These are phyloP conservation scores for Phlyctochytrium arcticum DNA, from an alignment of 192 early-diverging fungal species.

Conservation along the genomic window DNA sequence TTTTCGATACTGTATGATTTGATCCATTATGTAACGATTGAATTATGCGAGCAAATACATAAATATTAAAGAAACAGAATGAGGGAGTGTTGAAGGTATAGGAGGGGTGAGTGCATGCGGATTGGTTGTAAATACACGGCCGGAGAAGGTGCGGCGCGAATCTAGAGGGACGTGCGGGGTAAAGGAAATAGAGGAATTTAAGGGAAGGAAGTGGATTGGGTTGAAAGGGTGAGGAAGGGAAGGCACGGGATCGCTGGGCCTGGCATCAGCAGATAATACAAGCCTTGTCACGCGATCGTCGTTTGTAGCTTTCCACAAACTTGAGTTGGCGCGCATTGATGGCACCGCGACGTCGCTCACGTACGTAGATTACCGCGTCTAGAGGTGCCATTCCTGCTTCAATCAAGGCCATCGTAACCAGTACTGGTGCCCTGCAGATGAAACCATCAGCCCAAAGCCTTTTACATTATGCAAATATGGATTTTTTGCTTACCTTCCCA, in stretches of 20 bases:
- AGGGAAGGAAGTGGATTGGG: too few relatives aligned
- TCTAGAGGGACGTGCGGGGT: too few relatives aligned
- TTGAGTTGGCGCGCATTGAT: constrained; percentile 71
- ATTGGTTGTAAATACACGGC: too few relatives aligned
- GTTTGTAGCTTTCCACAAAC: constrained; percentile 34
- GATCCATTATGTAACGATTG: neutral
- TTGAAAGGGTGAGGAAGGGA: too few relatives aligned
- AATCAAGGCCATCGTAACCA: constrained; percentile 82
- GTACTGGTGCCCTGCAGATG: constrained; percentile 59
- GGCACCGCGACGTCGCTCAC: constrained; percentile 68
- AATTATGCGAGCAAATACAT: neutral
- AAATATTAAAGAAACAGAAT: neutral
- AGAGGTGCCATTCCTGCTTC: constrained; percentile 74
- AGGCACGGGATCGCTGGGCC: too few relatives aligned
- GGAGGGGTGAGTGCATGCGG: too few relatives aligned
- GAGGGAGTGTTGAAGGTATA: too few relatives aligned
- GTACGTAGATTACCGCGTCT: constrained; percentile 70
- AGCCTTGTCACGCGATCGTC: constrained; percentile 10
- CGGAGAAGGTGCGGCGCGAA: too few relatives aligned
- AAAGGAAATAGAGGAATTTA: too few relatives aligned
- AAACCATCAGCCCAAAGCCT: neutral
- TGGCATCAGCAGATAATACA: constrained; percentile 17
- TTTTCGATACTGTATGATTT: too few relatives aligned
- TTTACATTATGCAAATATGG: neutral
- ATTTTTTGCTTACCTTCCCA: constrained; percentile 66